Base-by-base conservation (phyloP, 495 filamentous ascomycete species). In the Massariosphaeria phaeospora region DNA sequence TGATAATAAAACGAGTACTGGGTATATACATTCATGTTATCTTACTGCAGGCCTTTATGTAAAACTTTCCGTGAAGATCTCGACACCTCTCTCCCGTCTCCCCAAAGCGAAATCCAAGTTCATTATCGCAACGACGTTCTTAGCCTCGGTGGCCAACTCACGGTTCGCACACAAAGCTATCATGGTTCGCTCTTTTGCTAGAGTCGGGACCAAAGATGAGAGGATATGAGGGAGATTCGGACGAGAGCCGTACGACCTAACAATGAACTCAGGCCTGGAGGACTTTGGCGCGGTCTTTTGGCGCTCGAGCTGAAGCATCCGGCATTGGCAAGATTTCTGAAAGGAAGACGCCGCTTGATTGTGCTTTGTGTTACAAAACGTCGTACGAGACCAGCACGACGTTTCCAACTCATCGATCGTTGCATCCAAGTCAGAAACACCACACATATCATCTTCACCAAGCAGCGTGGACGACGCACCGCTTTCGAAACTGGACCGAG, bases 151-250 rank as follows among this genome's bases (percentile, higher is more conserved):
- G 0, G 27, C 27, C 13, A 59, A 8, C 0, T 38, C 34, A 1
- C 10, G 0, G 34, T 59, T 59, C 12, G 48, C 13, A 21, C 55
- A 59, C 7, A 59, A 41, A 6, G 12, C 57, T 0, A 60, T 44
- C 43, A 60, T 60, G 13, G n/a, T 29, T 20, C 18, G 34, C 25
- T 21, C 44, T 29, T 17, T 29, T 10, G 12, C 20, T 23, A 12
- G 35, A 7, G 21, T 21, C 13, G 18, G 10, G 8, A 44, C 31
- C 15, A 35, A 31, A 7, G 23, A 34, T 6, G 27, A 5, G 13
- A 36, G 3, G 12, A 53, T 33, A 27, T 6, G 17, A 2, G 25
- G 11, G 39, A 52, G 5, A 26, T 52, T 34, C 12, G 38, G 40
- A 15, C 39, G 40, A 24, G 21, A 15, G 2, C 39, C 50, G 23